Conservation (phyloP, 805 yeast species). For the Monosporozyma unispora region DNA sequence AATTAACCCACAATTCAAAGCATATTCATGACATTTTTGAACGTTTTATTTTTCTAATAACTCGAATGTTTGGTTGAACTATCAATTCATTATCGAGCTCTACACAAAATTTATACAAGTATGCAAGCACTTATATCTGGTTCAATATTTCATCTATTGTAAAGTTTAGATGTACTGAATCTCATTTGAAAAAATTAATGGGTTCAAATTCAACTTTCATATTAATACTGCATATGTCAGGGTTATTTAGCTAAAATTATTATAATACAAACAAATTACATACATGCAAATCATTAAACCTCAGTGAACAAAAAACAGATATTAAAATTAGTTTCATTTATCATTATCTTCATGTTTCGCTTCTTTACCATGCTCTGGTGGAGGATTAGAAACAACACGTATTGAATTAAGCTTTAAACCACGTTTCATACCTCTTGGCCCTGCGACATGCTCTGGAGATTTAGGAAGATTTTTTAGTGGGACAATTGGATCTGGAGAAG, state of each 20-base stretch:
- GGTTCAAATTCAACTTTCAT: not conserved
- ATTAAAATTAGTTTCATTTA: not conserved
- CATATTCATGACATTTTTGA: too few species aligned
- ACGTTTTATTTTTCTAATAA: too few species aligned
- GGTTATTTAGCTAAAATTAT: not conserved
- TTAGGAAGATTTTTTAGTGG: constrained; percentile 8
- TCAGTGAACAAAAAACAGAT: not conserved
- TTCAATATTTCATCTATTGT: too few species aligned
- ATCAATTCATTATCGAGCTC: too few species aligned
- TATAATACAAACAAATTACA: not conserved
- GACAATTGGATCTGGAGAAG: not conserved
- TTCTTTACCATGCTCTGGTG: not conserved
- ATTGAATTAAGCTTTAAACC: constrained; percentile 19
- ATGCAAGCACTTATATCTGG: too few species aligned
- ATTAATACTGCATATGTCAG: not conserved
- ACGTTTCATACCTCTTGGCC: constrained; percentile 10
- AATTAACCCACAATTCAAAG: too few species aligned
- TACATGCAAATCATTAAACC: not conserved
- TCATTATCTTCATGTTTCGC: not conserved
- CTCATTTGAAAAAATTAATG: too few species aligned
- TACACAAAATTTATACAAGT: too few species aligned
- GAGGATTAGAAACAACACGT: constrained; percentile 7
- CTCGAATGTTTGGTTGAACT: too few species aligned
- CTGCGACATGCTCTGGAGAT: constrained; percentile 9
- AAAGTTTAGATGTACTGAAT: too few species aligned